These are phyloP conservation scores for Penicillium sp. DNA, from an alignment of 2,329 filamentous ascomycete genomes.

Conservation along the genomic window DNA sequence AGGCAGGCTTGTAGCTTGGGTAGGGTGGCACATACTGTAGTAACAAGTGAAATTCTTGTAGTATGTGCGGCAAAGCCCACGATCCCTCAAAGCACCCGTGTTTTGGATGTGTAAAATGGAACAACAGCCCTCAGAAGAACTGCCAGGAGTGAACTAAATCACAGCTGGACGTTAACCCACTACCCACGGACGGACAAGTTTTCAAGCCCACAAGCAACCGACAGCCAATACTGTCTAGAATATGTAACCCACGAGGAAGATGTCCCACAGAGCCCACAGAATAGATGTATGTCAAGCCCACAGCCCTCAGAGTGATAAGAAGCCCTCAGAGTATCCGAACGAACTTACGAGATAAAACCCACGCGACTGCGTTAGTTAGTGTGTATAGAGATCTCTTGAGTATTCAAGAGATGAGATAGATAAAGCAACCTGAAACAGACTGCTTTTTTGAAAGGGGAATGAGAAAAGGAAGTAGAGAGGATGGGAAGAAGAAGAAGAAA, in stretches of 20 bases:
- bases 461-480: constrained; percentile 13
- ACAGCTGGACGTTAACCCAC: constrained; percentile 41
- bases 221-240: constrained; percentile 44
- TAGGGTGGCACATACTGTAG: constrained; percentile 15
- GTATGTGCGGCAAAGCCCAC: constrained; percentile 39
- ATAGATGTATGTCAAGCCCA: constrained; percentile 45
- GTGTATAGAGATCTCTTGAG: constrained; percentile 16
- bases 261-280: constrained; percentile 44
- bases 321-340: constrained; percentile 40
- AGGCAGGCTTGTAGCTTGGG: constrained; percentile 11
- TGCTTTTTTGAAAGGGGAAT: constrained; percentile 14
- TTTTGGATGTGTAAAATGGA: constrained; percentile 27
- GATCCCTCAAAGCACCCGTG: constrained; percentile 40
- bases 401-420: constrained; percentile 3
- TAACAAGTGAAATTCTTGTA: constrained; percentile 21
- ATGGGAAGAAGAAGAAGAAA: constrained; percentile 26
- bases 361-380: constrained; percentile 36
- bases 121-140: constrained; percentile 30
- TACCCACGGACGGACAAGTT: constrained; percentile 42
- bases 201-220: constrained; percentile 46
- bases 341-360: constrained; percentile 37
- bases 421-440: constrained; percentile 19
- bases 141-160: constrained; percentile 34
- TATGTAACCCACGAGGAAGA: constrained; percentile 43
- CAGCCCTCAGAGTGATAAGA: constrained; percentile 43